These are phyloP conservation scores for Aphanoascus verrucosus DNA, from an alignment of 2,329 filamentous ascomycete genomes.

Conservation along the genomic window DNA sequence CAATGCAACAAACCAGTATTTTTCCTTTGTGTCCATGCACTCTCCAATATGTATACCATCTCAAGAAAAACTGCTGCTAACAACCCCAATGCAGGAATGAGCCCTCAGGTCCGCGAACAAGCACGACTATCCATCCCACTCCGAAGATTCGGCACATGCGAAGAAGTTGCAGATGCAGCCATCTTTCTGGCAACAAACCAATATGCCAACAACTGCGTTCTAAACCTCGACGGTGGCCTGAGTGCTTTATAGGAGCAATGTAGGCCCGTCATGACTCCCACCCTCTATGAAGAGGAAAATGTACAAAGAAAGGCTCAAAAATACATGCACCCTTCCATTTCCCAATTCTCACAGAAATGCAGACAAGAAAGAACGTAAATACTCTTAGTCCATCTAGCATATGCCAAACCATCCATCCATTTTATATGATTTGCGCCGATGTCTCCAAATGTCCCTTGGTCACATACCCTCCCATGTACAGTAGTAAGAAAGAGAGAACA, in stretches of 20 bases:
- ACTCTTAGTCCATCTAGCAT: too few species aligned
- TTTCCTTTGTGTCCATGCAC: conserved; percentile 9
- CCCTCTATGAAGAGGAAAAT: too few species aligned
- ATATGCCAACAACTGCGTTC: conserved; percentile 77
- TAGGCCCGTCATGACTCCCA: background rate
- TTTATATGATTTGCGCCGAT: background rate
- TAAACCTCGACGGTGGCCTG: conserved; percentile 77
- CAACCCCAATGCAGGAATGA: conserved; percentile 33
- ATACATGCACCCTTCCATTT: background rate
- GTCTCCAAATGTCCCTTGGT: background rate
- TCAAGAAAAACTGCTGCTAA: background rate
- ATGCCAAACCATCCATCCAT: background rate
- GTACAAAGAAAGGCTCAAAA: background rate
- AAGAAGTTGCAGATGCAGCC: conserved; percentile 73
- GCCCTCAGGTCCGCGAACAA: conserved; percentile 22
- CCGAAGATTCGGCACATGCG: conserved; percentile 53
- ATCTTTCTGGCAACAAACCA: conserved; percentile 64
- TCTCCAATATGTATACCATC: background rate
- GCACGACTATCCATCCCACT: conserved; percentile 48
- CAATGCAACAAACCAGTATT: background rate
- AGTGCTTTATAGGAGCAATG: conserved; percentile 48
- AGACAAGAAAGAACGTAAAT: background rate
- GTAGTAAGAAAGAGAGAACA: background rate
- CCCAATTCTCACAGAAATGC: background rate
- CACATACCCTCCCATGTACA: conserved; percentile 1